These are phyloP conservation scores for Colletotrichum australisinense DNA, from an alignment of 2,329 filamentous ascomycete genomes.

Conservation along the genomic window DNA sequence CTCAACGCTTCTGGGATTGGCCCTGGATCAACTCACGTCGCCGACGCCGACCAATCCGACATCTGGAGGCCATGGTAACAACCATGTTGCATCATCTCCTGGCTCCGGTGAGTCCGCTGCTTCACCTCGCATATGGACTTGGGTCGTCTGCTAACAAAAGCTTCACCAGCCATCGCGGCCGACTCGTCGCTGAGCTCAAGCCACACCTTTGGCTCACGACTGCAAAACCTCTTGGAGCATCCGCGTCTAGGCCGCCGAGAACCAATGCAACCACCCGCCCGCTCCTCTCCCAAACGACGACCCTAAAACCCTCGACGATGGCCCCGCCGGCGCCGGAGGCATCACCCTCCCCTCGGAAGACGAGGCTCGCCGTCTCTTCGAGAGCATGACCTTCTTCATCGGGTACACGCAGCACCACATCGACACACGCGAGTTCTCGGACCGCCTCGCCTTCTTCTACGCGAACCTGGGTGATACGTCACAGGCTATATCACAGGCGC, in stretches of 20 bases:
- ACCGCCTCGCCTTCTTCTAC: constrained; percentile 30
- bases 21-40: constrained; percentile 13
- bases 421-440: constrained; percentile 38
- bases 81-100: background rate
- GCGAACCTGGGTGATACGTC: background rate
- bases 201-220: constrained; percentile 37
- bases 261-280: background rate
- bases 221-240: constrained; percentile 36
- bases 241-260: constrained; percentile 29
- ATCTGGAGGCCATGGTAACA: background rate
- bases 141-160: no score
- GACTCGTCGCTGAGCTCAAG: constrained; percentile 36
- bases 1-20: constrained; percentile 14
- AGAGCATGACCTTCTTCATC: constrained; percentile 39
- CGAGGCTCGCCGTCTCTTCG: constrained; percentile 36
- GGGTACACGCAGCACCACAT: constrained; percentile 41
- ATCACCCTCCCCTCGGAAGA: constrained; percentile 32
- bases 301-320: constrained; percentile 1
- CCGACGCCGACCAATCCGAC: background rate
- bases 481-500: background rate
- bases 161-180: constrained; percentile 31
- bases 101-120: constrained; percentile 1
- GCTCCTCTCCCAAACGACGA: background rate
- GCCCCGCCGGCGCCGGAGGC: no score
- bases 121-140: background rate